Base-by-base conservation (phyloP, 331 rosid species). In the Arachis monticola region DNA sequence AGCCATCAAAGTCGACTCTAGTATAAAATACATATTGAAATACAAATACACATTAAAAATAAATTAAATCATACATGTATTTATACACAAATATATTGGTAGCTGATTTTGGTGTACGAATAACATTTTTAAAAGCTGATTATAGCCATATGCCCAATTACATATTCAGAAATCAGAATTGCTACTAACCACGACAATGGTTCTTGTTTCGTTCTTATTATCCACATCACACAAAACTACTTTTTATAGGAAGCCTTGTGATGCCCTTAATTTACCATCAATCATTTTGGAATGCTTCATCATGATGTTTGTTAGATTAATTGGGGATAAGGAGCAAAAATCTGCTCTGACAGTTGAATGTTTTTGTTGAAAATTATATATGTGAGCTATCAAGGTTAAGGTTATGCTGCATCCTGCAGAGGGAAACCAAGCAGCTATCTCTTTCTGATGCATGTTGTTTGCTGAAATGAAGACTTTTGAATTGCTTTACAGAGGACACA, bases 401-500 rank as follows among this genome's bases (percentile, higher is more conserved):
- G 51, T 66, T 57, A 67, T 78, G 44, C 45, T 58, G 73, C 60
- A 17, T 60, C 62, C 3, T 57, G 60, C 72, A 27, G 35, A 27
- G 55, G 5, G 30, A 77, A 76, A 70, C 47, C 35, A 12, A 8
- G 53, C 5, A 22, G 27, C 47, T 64, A 60, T 70, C 60, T 66
- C 27, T 67, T 70, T 73, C 44, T 64, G 56, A 17, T 46, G 57
- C 73, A 32, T 14, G 51, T 44, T 44, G 48, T 46, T 2, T 71
- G 48, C 60, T 80, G 13, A 77, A 42, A 7, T 38, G 44, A 72
- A 22, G 48, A 59, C 41, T 78, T 72, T 68, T 12, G 40, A 65
- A 11, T 87, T 85, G 45, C 69, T 71, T 61, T 56, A 70, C 50
- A 93, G 98, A 93, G 85, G 97, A 91, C 76, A 93, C 98, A 0